Percentiles rank a stretch among this genome's conserved stretches.
Conservation (phyloP, 768 basidiomycete genomes). For the Amanita brunnescens region DNA sequence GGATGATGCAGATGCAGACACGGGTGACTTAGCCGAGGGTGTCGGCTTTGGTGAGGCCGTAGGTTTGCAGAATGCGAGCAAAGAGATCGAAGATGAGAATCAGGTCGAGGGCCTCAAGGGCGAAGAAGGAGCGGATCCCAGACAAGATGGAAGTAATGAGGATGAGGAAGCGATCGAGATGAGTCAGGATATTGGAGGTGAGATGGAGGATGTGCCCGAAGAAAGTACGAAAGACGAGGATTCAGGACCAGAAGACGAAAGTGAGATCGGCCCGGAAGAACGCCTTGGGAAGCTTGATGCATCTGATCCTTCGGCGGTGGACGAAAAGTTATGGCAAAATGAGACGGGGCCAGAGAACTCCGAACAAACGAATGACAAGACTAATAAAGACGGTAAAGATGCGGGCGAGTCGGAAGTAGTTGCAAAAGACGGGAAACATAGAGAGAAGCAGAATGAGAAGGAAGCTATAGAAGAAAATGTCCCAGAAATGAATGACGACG, state of each 20-base stretch:
- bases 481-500: slow-evolving; percentile 2
- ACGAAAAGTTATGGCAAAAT: slow-evolving; percentile 97
- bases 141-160: slow-evolving; percentile 38
- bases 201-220: slow-evolving; percentile 76
- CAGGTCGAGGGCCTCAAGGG: slow-evolving; percentile 91
- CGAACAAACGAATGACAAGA: slow-evolving; percentile 44
- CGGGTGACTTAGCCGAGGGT: slow-evolving; percentile 47
- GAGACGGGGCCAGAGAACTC: slow-evolving; percentile 52
- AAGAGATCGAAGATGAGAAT: slow-evolving; percentile 92
- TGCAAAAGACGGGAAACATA: slow-evolving; percentile 61
- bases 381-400: slow-evolving; percentile 51
- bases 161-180: slow-evolving; percentile 84
- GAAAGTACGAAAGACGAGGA: slow-evolving; percentile 43
- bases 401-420: slow-evolving; percentile 56
- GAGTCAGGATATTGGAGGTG: slow-evolving; percentile 82
- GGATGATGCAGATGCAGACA: slow-evolving; percentile 35
- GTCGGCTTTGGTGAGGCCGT: slow-evolving; percentile 84
- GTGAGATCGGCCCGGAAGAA: slow-evolving; percentile 69
- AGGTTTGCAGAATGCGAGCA: slow-evolving; percentile 82
- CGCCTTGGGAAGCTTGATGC: slow-evolving; percentile 76
- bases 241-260: slow-evolving; percentile 40
- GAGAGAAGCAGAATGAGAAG: slow-evolving; percentile 22
- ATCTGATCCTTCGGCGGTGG: slow-evolving; percentile 73
- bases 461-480: slow-evolving; percentile 17
- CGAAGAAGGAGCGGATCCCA: slow-evolving; percentile 41